Percentiles rank a stretch among this genome's conserved stretches.
These are phyloP conservation scores for Chlorella sp. DNA, from an alignment of 139 green algal genomes.

Conservation along the genomic window DNA sequence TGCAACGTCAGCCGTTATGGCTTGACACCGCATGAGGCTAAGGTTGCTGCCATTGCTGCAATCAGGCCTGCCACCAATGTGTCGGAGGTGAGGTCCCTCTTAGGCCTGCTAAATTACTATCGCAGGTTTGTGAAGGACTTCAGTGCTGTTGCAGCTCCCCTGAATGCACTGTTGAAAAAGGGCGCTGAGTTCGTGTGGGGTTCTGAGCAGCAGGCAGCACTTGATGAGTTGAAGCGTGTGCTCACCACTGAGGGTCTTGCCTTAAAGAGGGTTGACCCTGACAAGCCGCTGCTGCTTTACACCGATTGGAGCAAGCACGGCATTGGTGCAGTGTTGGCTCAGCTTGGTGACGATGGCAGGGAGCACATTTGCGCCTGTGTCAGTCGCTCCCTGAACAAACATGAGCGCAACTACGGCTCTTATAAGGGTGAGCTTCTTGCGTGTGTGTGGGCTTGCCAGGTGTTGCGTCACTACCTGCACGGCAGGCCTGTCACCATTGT, in stretches of 20 bases:
- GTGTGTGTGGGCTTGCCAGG: slow-evolving; percentile 16
- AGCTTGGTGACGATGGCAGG: slow-evolving; percentile 14
- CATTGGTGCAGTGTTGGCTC: slow-evolving; percentile 31
- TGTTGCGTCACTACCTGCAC: slow-evolving; percentile 24
- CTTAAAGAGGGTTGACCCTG: slow-evolving; percentile 1
- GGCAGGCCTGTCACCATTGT: slow-evolving; percentile 17
- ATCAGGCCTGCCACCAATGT: slow-evolving; percentile 21
- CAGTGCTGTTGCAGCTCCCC: slow-evolving; percentile 14
- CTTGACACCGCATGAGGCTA: slow-evolving; percentile 13
- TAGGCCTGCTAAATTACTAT: slow-evolving; percentile 48
- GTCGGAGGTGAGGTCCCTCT: slow-evolving; percentile 10
- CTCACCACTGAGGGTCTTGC: not conserved
- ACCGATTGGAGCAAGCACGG: slow-evolving; percentile 2
- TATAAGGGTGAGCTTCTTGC: slow-evolving; percentile 33
- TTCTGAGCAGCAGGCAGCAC: not conserved
- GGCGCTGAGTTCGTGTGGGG: slow-evolving; percentile 16
- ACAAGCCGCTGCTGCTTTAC: slow-evolving; percentile 10
- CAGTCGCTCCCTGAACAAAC: slow-evolving; percentile 13
- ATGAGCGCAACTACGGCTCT: slow-evolving; percentile 13
- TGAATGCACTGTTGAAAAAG: slow-evolving; percentile 26
- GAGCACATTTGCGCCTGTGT: slow-evolving; percentile 30
- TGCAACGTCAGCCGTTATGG: slow-evolving; percentile 19
- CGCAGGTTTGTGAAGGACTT: slow-evolving; percentile 29
- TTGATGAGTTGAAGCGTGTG: slow-evolving; percentile 5
- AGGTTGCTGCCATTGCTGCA: slow-evolving; percentile 24